These are phyloP conservation scores for Vigna mungo DNA, from an alignment of 306 rosid genomes.

Conservation along the genomic window DNA sequence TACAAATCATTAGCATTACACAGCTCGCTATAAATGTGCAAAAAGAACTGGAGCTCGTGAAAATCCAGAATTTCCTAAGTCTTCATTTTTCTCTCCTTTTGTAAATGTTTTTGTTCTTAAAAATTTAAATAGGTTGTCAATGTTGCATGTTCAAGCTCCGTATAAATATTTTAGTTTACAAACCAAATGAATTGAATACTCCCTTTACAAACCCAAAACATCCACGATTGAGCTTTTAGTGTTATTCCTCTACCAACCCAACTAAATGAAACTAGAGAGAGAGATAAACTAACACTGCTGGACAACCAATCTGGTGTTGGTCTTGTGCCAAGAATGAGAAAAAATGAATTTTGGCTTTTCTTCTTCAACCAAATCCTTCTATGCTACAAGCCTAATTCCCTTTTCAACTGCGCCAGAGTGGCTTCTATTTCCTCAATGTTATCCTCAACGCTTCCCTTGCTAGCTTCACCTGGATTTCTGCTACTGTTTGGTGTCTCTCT, in stretches of 20 bases:
- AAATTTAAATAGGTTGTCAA: constrained; percentile 7
- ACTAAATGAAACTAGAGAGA: neutral
- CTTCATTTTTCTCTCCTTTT: neutral
- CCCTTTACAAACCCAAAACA: constrained; percentile 19
- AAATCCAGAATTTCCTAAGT: neutral
- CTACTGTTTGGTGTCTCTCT: constrained; percentile 43
- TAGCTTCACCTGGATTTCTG: constrained; percentile 44
- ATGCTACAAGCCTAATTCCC: constrained; percentile 81
- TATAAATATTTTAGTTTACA: neutral
- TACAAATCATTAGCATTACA: neutral
- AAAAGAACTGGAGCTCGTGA: neutral
- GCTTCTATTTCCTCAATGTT: constrained; percentile 92
- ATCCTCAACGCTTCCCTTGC: constrained; percentile 69
- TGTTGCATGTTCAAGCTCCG: neutral
- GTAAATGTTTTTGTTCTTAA: neutral
- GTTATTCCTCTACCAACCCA: neutral
- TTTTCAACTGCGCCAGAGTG: constrained; percentile 84
- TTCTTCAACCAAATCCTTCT: constrained; percentile 4
- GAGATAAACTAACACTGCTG: neutral
- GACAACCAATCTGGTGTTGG: constrained; percentile 14
- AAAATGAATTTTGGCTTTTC: constrained; percentile 24
- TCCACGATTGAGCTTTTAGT: neutral
- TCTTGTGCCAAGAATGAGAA: constrained; percentile 22
- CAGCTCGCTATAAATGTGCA: neutral
- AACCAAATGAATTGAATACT: neutral